A percentile compares a stretch with the other conserved stretches of the same genome.
phyloP scores from a whole-genome alignment of 176 grass and related monocot species.

The Alopecurus myosuroides region DNA sequence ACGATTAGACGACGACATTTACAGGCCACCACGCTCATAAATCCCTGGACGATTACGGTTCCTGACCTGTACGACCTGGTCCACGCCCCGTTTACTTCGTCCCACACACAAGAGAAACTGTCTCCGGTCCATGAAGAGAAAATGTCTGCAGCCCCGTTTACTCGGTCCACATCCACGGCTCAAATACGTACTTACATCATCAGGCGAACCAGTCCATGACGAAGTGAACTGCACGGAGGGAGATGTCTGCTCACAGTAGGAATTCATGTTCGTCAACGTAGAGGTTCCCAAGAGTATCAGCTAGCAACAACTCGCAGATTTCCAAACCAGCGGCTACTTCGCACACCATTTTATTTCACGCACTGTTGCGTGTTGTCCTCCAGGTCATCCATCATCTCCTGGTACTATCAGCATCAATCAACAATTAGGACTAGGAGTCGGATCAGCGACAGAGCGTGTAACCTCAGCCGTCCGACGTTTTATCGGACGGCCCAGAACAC shows the following conservation, averaged over 20 bases:
- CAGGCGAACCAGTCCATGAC: neutral
- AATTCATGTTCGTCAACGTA: neutral
- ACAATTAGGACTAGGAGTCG: neutral
- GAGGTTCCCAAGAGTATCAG: neutral
- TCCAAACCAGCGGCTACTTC: neutral
- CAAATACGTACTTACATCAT: neutral
- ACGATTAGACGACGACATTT: neutral
- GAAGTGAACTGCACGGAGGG: neutral
- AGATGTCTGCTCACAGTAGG: neutral
- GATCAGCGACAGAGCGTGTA: neutral
- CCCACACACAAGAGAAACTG: no score
- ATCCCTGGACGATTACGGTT: neutral
- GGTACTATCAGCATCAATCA: neutral
- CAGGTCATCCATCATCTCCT: neutral
- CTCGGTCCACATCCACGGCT: constrained; percentile 5
- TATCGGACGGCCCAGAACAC: neutral
- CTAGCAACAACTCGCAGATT: neutral
- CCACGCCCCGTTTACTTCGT: constrained; percentile 10
- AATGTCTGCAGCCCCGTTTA: no score
- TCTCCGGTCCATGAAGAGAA: no score
- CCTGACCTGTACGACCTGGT: neutral
- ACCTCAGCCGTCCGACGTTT: neutral
- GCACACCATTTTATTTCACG: neutral
- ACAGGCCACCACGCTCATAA: neutral
- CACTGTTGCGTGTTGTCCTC: neutral